phyloP scores from a whole-genome alignment of 2,329 filamentous ascomycete species.

The Annulohypoxylon truncatum region DNA sequence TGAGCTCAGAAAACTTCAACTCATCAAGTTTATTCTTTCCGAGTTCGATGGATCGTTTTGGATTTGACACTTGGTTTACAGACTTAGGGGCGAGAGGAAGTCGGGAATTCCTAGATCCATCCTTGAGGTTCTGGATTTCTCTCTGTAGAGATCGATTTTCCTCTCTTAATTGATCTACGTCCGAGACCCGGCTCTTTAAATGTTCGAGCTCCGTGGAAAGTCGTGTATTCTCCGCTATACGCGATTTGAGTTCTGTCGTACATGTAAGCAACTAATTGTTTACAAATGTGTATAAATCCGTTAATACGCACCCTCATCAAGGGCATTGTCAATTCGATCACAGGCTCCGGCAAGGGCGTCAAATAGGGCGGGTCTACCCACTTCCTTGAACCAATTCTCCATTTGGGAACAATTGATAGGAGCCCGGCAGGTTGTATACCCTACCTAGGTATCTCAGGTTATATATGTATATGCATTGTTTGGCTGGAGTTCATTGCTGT shows the following conservation, averaged over 20 bases:
- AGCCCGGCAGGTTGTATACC: neutral
- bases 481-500: neutral
- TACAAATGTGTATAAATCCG: slow-evolving; percentile 1
- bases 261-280: slow-evolving; percentile 6
- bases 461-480: neutral
- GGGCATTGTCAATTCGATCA: slow-evolving; percentile 44
- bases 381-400: slow-evolving; percentile 49
- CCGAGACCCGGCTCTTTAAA: slow-evolving; percentile 49
- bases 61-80: slow-evolving; percentile 38
- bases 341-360: slow-evolving; percentile 46
- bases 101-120: slow-evolving; percentile 34
- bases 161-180: slow-evolving; percentile 53
- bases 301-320: slow-evolving; percentile 42
- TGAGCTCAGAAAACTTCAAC: slow-evolving; percentile 40
- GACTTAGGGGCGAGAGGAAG: slow-evolving; percentile 47
- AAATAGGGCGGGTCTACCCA: slow-evolving; percentile 45
- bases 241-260: slow-evolving; percentile 32
- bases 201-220: slow-evolving; percentile 52
- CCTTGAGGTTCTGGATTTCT: slow-evolving; percentile 51
- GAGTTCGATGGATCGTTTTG: slow-evolving; percentile 35
- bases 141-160: slow-evolving; percentile 57
- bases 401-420: slow-evolving; percentile 32
- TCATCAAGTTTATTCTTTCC: slow-evolving; percentile 33
- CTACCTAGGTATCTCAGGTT: neutral
- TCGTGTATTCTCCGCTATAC: slow-evolving; percentile 39